A percentile compares a stretch with the other conserved stretches of the same genome.
phyloP scores from a whole-genome alignment of 2,329 filamentous ascomycete species.

The Curvularia sp. region DNA sequence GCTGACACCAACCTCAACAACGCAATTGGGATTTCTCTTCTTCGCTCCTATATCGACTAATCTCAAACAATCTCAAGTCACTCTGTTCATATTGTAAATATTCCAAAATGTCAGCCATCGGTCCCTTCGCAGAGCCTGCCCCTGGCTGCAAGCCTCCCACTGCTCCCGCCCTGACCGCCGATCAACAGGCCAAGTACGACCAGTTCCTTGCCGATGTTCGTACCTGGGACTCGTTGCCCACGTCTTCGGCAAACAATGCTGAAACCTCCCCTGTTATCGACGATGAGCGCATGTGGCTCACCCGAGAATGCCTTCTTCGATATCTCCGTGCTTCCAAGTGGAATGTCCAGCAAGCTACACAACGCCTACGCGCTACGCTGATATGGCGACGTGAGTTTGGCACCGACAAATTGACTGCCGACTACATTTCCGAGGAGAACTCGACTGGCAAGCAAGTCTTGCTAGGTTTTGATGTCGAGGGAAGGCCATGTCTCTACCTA shows the following conservation, averaged over 20 bases:
- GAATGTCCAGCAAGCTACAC: conserved; percentile 73
- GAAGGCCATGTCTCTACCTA: conserved; percentile 88
- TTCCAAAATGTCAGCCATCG: conserved; percentile 39
- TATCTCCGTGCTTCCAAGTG: conserved; percentile 96
- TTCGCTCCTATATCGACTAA: not conserved
- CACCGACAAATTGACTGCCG: conserved; percentile 73
- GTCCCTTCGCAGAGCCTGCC: conserved; percentile 42
- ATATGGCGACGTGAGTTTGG: conserved; percentile 92
- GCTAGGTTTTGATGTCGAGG: conserved; percentile 83
- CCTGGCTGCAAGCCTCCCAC: conserved; percentile 64
- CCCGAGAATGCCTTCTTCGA: conserved; percentile 86
- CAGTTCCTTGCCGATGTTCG: conserved; percentile 73
- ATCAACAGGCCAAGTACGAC: conserved; percentile 84
- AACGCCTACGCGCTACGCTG: conserved; percentile 80
- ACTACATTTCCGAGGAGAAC: conserved; percentile 92
- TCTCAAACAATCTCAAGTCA: not conserved
- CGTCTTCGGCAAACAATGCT: conserved; percentile 65
- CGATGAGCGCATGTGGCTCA: conserved; percentile 86
- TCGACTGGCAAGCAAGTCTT: conserved; percentile 96
- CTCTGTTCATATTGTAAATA: not conserved
- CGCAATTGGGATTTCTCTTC: conserved; percentile 3
- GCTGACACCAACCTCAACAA: conserved; percentile 6
- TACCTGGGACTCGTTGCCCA: conserved; percentile 73
- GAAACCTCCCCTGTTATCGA: conserved; percentile 72
- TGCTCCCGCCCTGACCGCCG: conserved; percentile 69